Conservation (phyloP, 305 asterid genomes). For the Solanum chacoense region DNA sequence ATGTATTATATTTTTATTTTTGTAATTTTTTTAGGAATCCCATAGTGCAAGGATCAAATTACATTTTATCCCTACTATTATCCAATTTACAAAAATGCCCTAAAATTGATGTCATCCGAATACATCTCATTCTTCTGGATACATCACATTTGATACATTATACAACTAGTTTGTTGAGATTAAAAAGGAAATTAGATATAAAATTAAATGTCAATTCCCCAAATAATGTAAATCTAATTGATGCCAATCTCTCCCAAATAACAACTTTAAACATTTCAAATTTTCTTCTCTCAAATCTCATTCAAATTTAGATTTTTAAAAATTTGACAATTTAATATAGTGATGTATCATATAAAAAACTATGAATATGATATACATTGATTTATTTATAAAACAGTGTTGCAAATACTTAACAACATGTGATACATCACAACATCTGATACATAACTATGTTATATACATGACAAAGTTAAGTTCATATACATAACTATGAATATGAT, state of each 20-base stretch:
- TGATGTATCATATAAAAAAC: too few relatives aligned
- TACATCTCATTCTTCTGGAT: background rate
- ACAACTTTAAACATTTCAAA: background rate
- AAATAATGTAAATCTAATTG: background rate
- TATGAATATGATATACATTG: background rate
- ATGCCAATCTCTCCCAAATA: background rate
- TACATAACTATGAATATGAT: background rate
- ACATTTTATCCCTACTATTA: background rate
- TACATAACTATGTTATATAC: background rate
- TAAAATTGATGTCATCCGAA: too few relatives aligned
- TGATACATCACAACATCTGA: too few relatives aligned
- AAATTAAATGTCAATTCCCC: background rate
- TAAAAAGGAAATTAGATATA: too few relatives aligned
- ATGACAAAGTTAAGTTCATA: background rate
- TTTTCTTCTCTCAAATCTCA: too few relatives aligned
- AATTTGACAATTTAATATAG: background rate
- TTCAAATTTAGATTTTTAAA: background rate
- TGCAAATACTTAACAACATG: background rate
- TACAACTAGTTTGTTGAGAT: background rate
- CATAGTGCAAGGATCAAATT: background rate
- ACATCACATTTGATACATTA: background rate
- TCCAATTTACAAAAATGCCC: too few relatives aligned
- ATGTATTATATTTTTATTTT: background rate
- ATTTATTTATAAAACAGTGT: too few relatives aligned
- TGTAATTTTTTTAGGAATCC: background rate